Percentiles rank a stretch among this genome's conserved stretches.
phyloP scores from a whole-genome alignment of 306 rosid species.

The Casuarina equisetifolia region DNA sequence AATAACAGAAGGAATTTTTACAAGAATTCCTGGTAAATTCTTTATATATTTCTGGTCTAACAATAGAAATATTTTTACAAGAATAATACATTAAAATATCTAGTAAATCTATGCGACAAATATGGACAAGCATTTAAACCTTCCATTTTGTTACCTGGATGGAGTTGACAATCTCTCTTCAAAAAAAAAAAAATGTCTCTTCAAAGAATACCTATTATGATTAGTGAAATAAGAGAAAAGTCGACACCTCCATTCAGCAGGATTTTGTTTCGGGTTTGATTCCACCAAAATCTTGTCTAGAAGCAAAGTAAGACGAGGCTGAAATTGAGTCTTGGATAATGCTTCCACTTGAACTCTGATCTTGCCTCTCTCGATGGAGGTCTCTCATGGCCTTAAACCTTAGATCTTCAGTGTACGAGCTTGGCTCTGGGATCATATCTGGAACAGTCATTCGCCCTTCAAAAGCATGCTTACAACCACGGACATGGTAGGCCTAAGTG shows the following conservation, averaged over 20 bases:
- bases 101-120: no score
- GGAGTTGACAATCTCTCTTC: not conserved
- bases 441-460: conserved; percentile 56
- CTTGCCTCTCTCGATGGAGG: conserved; percentile 35
- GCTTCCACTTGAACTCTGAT: conserved; percentile 39
- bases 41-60: no score
- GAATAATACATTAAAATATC: no score
- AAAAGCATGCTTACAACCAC: conserved; percentile 69
- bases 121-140: not conserved
- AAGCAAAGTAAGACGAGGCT: conserved; percentile 29
- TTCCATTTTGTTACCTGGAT: not conserved
- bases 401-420: conserved; percentile 44
- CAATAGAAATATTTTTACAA: no score
- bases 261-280: conserved; percentile 27
- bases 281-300: conserved; percentile 32
- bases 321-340: conserved; percentile 38
- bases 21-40: no score
- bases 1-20: no score
- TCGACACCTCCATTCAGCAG: conserved; percentile 16
- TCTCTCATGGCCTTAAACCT: conserved; percentile 82
- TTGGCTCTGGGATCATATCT: conserved; percentile 44
- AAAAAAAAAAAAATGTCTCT: not conserved
- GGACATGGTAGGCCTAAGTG: conserved; percentile 67
- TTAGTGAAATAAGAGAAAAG: conserved; percentile 9
- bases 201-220: not conserved